These are phyloP conservation scores for Pseudophaeomoniella oleicola DNA, from an alignment of 2,329 filamentous ascomycete species.

Conservation along the genomic window DNA sequence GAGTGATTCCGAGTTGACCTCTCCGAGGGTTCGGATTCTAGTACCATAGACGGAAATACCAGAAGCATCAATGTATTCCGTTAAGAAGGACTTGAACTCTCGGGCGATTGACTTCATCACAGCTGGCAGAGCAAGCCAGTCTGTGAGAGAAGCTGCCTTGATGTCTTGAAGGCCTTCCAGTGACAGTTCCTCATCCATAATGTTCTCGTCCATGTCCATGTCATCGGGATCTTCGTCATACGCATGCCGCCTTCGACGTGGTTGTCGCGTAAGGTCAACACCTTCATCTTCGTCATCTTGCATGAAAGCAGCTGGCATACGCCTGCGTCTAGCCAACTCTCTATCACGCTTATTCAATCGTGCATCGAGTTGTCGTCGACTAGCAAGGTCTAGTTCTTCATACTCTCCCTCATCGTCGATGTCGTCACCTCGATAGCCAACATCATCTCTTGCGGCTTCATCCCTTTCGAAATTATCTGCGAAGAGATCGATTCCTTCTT, in stretches of 20 bases:
- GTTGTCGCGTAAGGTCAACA: constrained; percentile 72
- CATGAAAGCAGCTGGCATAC: constrained; percentile 48
- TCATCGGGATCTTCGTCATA: constrained; percentile 94
- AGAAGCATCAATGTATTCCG: constrained; percentile 81
- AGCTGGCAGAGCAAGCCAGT: constrained; percentile 83
- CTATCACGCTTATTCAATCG: constrained; percentile 48
- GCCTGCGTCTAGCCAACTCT: constrained; percentile 41
- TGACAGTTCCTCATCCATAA: constrained; percentile 90
- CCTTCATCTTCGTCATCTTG: constrained; percentile 69
- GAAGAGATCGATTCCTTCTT: constrained; percentile 55
- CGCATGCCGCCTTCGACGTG: constrained; percentile 67
- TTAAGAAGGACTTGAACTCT: constrained; percentile 95
- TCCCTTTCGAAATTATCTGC: constrained; percentile 52
- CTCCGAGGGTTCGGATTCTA: constrained; percentile 86
- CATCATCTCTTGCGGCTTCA: constrained; percentile 34
- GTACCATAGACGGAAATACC: constrained; percentile 90
- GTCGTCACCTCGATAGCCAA: constrained; percentile 41
- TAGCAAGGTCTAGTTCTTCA: constrained; percentile 43
- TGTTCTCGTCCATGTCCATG: constrained; percentile 73
- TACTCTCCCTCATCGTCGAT: constrained; percentile 54
- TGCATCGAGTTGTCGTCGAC: constrained; percentile 46
- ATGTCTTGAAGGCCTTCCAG: constrained; percentile 84
- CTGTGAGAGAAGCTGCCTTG: constrained; percentile 81
- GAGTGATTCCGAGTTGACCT: constrained; percentile 88
- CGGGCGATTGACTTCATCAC: constrained; percentile 88